Evolutionary conservation across 192 early-diverging fungal genomes (phyloP), one percentile per base, ranked within the genome.

Genomic region (Dispira simplex): DNA sequence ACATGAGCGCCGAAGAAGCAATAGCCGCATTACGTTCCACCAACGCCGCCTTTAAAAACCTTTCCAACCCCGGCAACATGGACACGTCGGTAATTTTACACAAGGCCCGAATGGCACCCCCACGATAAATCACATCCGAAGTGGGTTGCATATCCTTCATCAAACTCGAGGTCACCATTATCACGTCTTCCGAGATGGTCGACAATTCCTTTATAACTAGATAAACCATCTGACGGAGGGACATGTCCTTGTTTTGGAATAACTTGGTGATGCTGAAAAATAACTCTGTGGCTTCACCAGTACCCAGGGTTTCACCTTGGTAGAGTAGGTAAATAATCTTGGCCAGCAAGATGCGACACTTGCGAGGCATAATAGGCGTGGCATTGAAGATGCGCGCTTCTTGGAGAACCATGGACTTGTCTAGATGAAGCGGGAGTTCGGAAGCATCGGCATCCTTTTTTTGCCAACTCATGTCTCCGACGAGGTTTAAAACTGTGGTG

Each of bases 251-350:
- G 66, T 82, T 85, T 77, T 97, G 94, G 75, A 99, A 99, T 65
- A 99, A 83, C 80, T 94, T 95, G 23, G 93, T 96, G 64, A 96
- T 91, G 68, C 87, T 90, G 70, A 99, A 99, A 73, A 99, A 99
- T 21, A 93, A 81, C 68, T 99, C 88, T 8, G 96, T 99, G 1
- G 96, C 96, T 76, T 97, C 96, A n/a, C 79, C 82, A n/a, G 90
- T 90, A 63, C 81, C 80, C 71, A 97, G 92, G 14, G 80, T 75
- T 72, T 97, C 91, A 8, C 87, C 86, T 64, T 92, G 83, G 66
- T 91, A 92, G 39, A 97, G 79, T 66, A 99, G 78, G 67, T 93
- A 96, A 46, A 91, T 79, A 43, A 99, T 91, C 73, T 95, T 95
- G 46, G 94, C 95, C 51, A 99, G 72, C 43, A 95, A 78, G 44